Conservation (phyloP, 2,329 filamentous ascomycete species). For the Aspergillus tanneri region DNA sequence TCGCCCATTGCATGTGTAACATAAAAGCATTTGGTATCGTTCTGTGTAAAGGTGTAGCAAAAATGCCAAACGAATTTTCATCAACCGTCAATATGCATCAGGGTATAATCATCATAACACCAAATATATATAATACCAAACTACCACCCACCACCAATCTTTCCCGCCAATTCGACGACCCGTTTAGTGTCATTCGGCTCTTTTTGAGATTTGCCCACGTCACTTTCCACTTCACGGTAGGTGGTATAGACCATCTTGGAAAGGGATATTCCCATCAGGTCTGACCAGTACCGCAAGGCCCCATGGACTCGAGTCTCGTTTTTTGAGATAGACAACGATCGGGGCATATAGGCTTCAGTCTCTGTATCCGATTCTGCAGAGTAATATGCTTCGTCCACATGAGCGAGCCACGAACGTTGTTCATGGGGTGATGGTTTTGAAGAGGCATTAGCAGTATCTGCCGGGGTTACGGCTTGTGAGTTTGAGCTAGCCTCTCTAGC, state of each 20-base stretch:
- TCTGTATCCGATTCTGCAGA: slow-evolving; percentile 64
- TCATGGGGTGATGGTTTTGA: slow-evolving; percentile 68
- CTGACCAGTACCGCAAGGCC: slow-evolving; percentile 73
- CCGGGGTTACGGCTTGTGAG: slow-evolving; percentile 21
- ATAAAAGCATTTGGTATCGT: slow-evolving; percentile 19
- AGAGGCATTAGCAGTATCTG: slow-evolving; percentile 20
- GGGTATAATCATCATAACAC: slow-evolving; percentile 23
- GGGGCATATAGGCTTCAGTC: slow-evolving; percentile 29
- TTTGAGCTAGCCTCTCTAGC: slow-evolving; percentile 42
- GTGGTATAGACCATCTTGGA: slow-evolving; percentile 78
- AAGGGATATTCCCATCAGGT: slow-evolving; percentile 66
- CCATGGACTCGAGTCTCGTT: slow-evolving; percentile 53
- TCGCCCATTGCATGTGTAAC: not conserved
- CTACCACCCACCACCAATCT: slow-evolving; percentile 92
- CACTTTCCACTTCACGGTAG: slow-evolving; percentile 89
- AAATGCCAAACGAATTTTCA: not conserved
- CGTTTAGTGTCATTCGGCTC: slow-evolving; percentile 68
- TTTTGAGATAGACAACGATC: slow-evolving; percentile 25
- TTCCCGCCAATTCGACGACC: slow-evolving; percentile 84
- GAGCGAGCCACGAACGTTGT: slow-evolving; percentile 80
- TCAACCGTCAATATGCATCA: not conserved
- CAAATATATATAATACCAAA: not conserved
- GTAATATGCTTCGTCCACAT: slow-evolving; percentile 87
- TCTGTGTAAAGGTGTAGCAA: slow-evolving; percentile 11
- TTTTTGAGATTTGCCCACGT: slow-evolving; percentile 74